Evolutionary conservation across 495 filamentous ascomycete species (phyloP), one percentile per base, ranked within the genome.

Genomic region (Chaetomidium leptoderma): DNA sequence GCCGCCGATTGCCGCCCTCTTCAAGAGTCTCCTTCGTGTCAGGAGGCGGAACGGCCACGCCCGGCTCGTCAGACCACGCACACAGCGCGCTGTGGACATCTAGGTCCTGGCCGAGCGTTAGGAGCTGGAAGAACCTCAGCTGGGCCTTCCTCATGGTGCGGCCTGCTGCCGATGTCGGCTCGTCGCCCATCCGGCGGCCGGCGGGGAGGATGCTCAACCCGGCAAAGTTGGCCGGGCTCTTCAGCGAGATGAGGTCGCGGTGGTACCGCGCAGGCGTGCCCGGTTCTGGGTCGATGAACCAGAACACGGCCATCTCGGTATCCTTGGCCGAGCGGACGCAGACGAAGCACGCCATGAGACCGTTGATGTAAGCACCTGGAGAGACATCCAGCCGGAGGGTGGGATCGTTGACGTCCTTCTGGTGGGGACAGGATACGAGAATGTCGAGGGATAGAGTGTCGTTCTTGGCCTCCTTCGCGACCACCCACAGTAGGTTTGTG

Each of bases 371-470:
- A 2, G 66, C 45, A 4, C 46, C 59, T 0, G 58, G 59, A 9
- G 68, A 69, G n/a, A 72, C 63, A 11, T 69, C 60, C 5, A 78
- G 54, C 49, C 60, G 64, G 48, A 80, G 62, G 10, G 66, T 70
- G 21, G 50, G 59, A 55, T 73, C 70, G 57, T 63, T 64, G 44
- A 44, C 44, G 48, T 75, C 70, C 51, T 71, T 73, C 53, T 74
- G 79, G 66, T 84, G 82, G 3, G 66, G 66, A 56, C 74, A 77
- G 6, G 74, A 76, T 0, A 74, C 35, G 21, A 76, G 52, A 4
- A 68, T 56, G 7, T 59, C 57, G 11, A 68, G 64, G 36, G 52
- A 60, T 14, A 65, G 17, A 7, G 62, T 52, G 32, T 59, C 49
- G 36, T 33, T 23, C n/a, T 35, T 39, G 37, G 42, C 35, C 39